A percentile compares a stretch with the other conserved stretches of the same genome.
Evolutionary conservation across 345 rosid genomes (phyloP).

Genomic region (Erodium maritimum): DNA sequence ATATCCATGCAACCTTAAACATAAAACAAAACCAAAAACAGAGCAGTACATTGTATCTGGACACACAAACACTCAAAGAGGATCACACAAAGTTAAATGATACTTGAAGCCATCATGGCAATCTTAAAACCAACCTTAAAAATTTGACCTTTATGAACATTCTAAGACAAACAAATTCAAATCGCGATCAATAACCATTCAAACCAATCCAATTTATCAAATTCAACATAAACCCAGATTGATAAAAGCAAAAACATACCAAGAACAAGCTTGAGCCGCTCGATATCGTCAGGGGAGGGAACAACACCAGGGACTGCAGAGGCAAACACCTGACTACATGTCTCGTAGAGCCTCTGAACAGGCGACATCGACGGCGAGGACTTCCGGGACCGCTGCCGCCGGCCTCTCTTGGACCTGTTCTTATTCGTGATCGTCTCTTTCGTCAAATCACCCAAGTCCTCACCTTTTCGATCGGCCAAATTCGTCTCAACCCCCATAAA

Average conservation of each 20-base stretch:
- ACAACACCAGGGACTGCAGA: conserved; percentile 33
- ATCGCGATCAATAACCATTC: not conserved
- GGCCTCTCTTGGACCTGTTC: conserved; percentile 22
- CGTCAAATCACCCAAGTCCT: conserved; percentile 25
- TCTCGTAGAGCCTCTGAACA: conserved; percentile 52
- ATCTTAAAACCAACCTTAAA: not conserved
- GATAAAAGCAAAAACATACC: conserved; percentile 35
- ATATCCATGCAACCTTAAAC: no score
- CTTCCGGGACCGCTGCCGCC: conserved; percentile 23
- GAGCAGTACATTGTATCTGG: not conserved
- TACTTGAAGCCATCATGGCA: not conserved
- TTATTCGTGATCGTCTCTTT: conserved; percentile 15
- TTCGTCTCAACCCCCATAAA: conserved; percentile 61
- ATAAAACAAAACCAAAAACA: not conserved
- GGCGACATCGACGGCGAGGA: conserved; percentile 10
- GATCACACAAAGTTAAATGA: not conserved
- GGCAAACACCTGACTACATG: conserved; percentile 69
- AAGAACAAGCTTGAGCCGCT: conserved; percentile 42
- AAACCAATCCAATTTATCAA: not conserved
- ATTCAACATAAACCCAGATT: not conserved
- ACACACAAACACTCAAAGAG: no score
- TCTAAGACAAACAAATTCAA: not conserved
- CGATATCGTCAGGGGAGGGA: conserved; percentile 52
- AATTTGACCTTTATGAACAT: not conserved
- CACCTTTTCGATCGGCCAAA: conserved; percentile 24